These are phyloP conservation scores for Phytophthora parvispora DNA, from an alignment of 352 stramenopile species.

Conservation along the genomic window DNA sequence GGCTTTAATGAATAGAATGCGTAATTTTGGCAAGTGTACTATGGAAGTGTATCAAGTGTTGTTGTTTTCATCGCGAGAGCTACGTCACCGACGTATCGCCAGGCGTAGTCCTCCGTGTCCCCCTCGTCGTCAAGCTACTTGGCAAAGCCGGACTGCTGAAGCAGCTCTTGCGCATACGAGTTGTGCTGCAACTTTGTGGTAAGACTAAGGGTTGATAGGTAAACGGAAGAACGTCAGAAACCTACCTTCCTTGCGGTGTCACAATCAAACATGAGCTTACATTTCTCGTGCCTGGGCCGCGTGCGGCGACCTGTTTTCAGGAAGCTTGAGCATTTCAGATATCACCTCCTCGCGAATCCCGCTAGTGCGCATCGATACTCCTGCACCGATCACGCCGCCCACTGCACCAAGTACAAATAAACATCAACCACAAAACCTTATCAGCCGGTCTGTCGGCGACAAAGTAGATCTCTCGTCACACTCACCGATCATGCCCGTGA, in stretches of 20 bases:
- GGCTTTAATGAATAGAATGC: too few relatives aligned
- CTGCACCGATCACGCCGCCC: not conserved
- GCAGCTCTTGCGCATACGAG: slow-evolving; percentile 6
- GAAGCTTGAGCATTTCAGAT: not conserved
- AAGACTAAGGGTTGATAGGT: not conserved
- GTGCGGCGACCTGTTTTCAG: not conserved
- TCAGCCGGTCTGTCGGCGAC: not conserved
- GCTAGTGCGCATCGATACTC: not conserved
- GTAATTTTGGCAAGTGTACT: too few relatives aligned
- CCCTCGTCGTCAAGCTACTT: not conserved
- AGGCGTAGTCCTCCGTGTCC: too few relatives aligned
- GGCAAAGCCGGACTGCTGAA: not conserved
- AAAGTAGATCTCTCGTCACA: not conserved
- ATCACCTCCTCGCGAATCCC: not conserved
- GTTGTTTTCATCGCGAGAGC: not conserved
- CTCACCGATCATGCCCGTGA: slow-evolving; percentile 20
- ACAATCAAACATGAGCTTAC: not conserved
- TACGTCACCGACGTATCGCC: too few relatives aligned
- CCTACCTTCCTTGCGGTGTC: not conserved
- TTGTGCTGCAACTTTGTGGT: slow-evolving; percentile 9
- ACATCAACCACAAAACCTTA: too few relatives aligned
- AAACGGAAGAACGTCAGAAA: not conserved
- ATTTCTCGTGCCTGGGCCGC: not conserved
- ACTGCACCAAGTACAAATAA: not conserved
- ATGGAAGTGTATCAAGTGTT: not conserved